phyloP scores from a whole-genome alignment of 169 alveolate species.

The Cryptosporidium baileyi region DNA sequence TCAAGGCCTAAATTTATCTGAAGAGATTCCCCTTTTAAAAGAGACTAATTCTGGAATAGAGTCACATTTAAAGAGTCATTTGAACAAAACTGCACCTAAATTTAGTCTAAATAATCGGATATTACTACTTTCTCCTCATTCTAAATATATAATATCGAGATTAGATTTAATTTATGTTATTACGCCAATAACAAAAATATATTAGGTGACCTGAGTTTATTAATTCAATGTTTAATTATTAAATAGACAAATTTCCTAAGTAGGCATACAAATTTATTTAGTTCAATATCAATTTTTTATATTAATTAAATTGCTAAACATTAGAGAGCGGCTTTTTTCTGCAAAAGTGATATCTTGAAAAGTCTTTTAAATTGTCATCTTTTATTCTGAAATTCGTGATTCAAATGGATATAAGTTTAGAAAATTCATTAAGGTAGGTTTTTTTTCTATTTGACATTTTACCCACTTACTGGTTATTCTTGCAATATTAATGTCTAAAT shows the following conservation, averaged over 20 bases:
- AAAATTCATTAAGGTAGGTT: slow-evolving; percentile 2
- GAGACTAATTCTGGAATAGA: neutral
- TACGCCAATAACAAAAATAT: slow-evolving; percentile 32
- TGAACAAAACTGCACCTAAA: slow-evolving; percentile 13
- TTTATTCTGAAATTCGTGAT: neutral
- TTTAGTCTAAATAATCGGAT: slow-evolving; percentile 25
- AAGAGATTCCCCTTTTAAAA: neutral
- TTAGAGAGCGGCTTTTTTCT: no score
- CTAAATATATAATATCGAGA: slow-evolving; percentile 29
- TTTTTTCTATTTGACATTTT: neutral
- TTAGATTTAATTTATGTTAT: slow-evolving; percentile 42
- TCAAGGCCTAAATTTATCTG: neutral
- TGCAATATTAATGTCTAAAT: no score
- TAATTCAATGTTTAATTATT: neutral
- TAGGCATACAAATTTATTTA: no score
- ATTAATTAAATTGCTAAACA: no score
- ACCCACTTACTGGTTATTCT: neutral
- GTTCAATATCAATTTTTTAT: no score
- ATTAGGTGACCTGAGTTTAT: neutral
- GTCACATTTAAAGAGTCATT: neutral
- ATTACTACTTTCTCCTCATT: slow-evolving; percentile 35
- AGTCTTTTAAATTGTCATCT: no score
- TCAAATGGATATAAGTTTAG: neutral
- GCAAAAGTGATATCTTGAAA: no score
- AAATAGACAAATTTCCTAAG: no score